Conservation (phyloP, 768 basidiomycete species). For the Antrodiella citrinella region DNA sequence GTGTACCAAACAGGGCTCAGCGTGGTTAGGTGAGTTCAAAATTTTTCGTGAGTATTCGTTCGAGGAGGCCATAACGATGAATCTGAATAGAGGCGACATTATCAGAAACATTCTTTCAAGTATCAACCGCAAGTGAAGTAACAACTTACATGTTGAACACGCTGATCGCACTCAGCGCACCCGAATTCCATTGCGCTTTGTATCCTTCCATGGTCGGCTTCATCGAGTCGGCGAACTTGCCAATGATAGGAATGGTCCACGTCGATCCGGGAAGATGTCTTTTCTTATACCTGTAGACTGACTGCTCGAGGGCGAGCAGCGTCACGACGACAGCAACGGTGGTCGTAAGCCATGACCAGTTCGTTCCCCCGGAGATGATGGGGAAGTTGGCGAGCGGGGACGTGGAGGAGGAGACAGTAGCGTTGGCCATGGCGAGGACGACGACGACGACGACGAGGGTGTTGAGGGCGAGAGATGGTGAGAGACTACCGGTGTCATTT, state of each 20-base stretch:
- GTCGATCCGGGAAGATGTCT: constrained; percentile 73
- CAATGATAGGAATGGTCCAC: constrained; percentile 98
- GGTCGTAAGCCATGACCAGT: constrained; percentile 52
- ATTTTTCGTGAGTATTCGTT: constrained; percentile 94
- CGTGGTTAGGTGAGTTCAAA: constrained; percentile 85
- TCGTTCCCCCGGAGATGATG: constrained; percentile 28
- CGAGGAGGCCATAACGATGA: constrained; percentile 96
- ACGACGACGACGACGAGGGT: constrained; percentile 4
- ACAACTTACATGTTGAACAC: constrained; percentile 88
- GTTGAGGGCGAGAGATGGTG: not conserved
- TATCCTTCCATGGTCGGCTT: constrained; percentile 89
- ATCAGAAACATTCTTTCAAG: not conserved
- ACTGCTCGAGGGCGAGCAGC: constrained; percentile 81
- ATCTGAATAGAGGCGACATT: constrained; percentile 44
- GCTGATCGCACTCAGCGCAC: constrained; percentile 79
- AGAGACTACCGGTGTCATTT: not conserved
- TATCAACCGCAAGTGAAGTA: constrained; percentile 17
- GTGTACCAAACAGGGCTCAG: constrained; percentile 91
- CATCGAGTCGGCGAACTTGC: constrained; percentile 90
- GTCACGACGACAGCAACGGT: constrained; percentile 59
- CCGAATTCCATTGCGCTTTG: constrained; percentile 86
- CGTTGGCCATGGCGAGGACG: not conserved
- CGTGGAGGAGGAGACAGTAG: constrained; percentile 32
- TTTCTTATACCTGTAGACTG: constrained; percentile 86
- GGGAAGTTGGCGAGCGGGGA: constrained; percentile 41